These are phyloP conservation scores for Thielaviopsis musarum DNA, from an alignment of 2,329 filamentous ascomycete species.

Conservation along the genomic window DNA sequence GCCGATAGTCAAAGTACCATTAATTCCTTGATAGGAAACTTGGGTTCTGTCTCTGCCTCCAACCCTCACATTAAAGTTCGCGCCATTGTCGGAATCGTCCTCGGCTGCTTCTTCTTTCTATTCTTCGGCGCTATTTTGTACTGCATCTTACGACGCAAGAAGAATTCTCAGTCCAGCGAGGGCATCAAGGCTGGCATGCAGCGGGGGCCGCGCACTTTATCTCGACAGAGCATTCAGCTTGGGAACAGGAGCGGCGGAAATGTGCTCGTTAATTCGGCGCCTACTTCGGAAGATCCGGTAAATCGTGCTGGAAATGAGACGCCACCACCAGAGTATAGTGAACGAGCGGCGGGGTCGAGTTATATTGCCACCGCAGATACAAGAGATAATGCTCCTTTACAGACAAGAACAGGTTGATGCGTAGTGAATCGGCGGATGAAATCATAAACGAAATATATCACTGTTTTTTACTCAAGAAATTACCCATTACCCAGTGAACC, in stretches of 20 bases:
- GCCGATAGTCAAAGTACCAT: background rate
- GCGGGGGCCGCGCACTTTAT: background rate
- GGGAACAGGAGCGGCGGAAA: background rate
- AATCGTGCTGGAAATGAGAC: background rate
- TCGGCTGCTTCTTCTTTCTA: slow-evolving; percentile 1
- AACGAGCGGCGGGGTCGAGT: background rate
- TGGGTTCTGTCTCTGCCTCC: background rate
- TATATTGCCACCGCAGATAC: background rate
- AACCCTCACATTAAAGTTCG: background rate
- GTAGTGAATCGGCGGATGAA: background rate
- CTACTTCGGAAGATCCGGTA: background rate
- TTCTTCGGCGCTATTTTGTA: background rate
- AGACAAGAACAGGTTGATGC: background rate
- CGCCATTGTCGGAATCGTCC: slow-evolving; percentile 1
- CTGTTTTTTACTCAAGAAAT: background rate
- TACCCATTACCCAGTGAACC: background rate
- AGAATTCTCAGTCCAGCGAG: background rate
- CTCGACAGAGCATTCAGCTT: background rate
- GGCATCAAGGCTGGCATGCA: background rate
- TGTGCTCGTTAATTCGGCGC: background rate
- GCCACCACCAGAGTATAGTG: slow-evolving; percentile 8
- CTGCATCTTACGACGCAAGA: background rate
- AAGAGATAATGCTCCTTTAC: background rate
- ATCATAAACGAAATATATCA: background rate
- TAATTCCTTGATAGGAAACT: background rate